Evolutionary conservation across 108 stramenopile genomes (phyloP).

Genomic region (Nitzschia sp.): DNA sequence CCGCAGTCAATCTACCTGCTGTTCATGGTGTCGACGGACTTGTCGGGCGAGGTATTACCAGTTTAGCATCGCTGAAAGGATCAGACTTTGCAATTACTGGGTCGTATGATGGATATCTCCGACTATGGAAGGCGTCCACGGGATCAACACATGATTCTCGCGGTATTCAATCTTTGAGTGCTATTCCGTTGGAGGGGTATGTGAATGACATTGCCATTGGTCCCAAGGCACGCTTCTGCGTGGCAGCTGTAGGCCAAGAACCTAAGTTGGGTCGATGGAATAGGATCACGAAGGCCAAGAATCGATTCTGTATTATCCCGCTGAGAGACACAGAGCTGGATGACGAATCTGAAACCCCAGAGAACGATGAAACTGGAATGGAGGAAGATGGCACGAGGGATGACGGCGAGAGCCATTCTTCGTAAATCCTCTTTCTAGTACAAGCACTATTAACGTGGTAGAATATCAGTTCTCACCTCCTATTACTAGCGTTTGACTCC

Average conservation of each 20-base stretch:
- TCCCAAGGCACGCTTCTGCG: conserved; percentile 75
- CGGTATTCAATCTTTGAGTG: conserved; percentile 52
- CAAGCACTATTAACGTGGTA: too few species aligned
- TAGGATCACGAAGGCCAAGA: conserved; percentile 74
- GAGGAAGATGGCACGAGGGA: not conserved
- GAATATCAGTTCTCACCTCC: too few species aligned
- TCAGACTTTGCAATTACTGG: conserved; percentile 84
- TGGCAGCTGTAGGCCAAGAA: conserved; percentile 85
- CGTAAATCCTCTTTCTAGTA: too few species aligned
- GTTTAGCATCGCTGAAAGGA: conserved; percentile 48
- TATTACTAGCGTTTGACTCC: too few species aligned
- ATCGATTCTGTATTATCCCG: conserved; percentile 75
- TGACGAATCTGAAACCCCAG: conserved; percentile 1
- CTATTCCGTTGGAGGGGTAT: conserved; percentile 70
- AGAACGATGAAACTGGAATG: not conserved
- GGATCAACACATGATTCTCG: conserved; percentile 48
- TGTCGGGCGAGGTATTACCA: conserved; percentile 53
- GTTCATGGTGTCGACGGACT: conserved; percentile 58
- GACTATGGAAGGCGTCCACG: conserved; percentile 82
- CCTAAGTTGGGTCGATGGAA: conserved; percentile 87
- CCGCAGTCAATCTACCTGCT: conserved; percentile 55
- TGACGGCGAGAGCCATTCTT: not conserved
- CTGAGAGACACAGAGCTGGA: conserved; percentile 40
- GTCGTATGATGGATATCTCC: conserved; percentile 83
- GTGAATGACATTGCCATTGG: conserved; percentile 83